Conservation (phyloP, 441 rosid species). For the Theobroma grandiflorum region DNA sequence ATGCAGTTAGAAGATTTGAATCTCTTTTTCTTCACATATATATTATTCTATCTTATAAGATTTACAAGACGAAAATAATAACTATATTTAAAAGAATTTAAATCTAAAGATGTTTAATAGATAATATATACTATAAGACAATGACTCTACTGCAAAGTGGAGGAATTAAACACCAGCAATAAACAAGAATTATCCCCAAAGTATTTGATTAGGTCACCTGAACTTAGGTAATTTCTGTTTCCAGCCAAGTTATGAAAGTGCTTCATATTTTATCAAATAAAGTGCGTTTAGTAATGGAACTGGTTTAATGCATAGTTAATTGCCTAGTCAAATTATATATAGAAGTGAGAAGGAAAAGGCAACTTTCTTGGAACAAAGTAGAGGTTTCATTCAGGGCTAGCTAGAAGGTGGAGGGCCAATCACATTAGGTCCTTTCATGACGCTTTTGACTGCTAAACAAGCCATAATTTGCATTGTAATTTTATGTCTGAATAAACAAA, state of each 20-base stretch:
- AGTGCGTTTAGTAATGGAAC: neutral
- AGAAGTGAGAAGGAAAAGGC: neutral
- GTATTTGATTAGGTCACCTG: constrained; percentile 19
- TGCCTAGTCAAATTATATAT: neutral
- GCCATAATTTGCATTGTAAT: neutral
- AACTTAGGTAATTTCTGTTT: constrained; percentile 9
- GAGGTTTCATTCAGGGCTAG: neutral
- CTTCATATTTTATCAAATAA: neutral
- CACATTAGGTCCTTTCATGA: neutral
- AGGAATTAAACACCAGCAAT: neutral
- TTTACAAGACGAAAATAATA: neutral
- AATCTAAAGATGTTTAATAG: neutral
- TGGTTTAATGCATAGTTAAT: no score
- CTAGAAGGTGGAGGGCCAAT: neutral
- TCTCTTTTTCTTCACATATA: no score
- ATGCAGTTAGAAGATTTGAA: no score
- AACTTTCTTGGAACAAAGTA: neutral
- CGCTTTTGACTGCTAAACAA: neutral
- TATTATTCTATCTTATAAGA: neutral
- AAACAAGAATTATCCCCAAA: neutral
- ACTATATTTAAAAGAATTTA: neutral
- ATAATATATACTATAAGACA: neutral
- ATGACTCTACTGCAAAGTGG: neutral
- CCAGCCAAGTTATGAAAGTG: neutral
- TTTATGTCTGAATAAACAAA: neutral